Conservation (phyloP, 495 filamentous ascomycete species). For the Melanomma pulvis-pyrius region DNA sequence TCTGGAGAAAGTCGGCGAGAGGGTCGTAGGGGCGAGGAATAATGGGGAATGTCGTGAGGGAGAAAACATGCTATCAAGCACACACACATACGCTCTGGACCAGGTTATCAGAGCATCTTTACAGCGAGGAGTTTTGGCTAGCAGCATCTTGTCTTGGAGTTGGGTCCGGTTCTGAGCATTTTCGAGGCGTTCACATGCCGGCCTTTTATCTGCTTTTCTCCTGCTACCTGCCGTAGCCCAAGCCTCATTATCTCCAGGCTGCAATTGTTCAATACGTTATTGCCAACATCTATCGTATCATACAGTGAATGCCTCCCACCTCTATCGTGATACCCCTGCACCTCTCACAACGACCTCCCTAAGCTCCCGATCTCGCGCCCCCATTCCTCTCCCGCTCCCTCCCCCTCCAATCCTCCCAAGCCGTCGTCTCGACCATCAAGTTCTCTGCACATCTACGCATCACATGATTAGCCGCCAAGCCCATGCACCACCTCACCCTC, state of each 20-base stretch:
- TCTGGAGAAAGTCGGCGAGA: constrained; percentile 39
- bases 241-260: not conserved
- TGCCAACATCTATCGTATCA: not conserved
- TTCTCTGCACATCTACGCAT: constrained; percentile 68
- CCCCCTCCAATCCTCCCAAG: constrained; percentile 60
- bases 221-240: not conserved
- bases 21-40: not conserved
- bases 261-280: not conserved
- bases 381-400: not conserved
- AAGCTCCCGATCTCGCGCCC: not conserved
- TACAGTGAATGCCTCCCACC: too few species aligned
- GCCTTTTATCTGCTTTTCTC: not conserved
- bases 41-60: not conserved
- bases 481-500: not conserved
- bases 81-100: too few species aligned
- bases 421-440: constrained; percentile 80
- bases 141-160: not conserved
- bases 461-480: constrained; percentile 8
- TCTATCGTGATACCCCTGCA: not conserved
- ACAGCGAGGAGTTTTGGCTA: constrained; percentile 28
- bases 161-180: not conserved
- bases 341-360: not conserved
- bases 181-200: constrained; percentile 6
- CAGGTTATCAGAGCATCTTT: not conserved
- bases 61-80: not conserved